These are phyloP conservation scores for Naganishia vaughanmartiniae DNA, from an alignment of 768 basidiomycete genomes.

Conservation along the genomic window DNA sequence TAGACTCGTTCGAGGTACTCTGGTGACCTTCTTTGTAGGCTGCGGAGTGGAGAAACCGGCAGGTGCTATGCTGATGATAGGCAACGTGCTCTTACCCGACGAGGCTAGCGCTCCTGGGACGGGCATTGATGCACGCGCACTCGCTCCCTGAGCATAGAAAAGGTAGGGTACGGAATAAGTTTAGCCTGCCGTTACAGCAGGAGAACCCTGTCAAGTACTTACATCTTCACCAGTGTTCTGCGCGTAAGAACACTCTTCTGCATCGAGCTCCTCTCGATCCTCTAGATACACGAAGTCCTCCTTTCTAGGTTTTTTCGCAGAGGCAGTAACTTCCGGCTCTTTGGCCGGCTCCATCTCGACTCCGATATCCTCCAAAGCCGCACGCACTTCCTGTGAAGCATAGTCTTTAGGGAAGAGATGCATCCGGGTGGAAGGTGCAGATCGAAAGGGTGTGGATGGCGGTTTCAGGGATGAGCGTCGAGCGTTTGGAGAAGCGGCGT, in stretches of 20 bases:
- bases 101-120: background rate
- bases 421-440: conserved; percentile 20
- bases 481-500: background rate
- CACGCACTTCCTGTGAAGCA: conserved; percentile 31
- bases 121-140: too few species aligned
- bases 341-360: conserved; percentile 22
- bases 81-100: background rate
- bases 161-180: background rate
- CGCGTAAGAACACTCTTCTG: conserved; percentile 32
- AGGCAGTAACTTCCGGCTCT: conserved; percentile 35
- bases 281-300: conserved; percentile 38
- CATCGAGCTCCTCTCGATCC: conserved; percentile 40
- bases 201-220: background rate
- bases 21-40: conserved; percentile 16
- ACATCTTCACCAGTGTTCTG: conserved; percentile 1
- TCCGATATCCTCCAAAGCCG: conserved; percentile 35
- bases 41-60: conserved; percentile 28
- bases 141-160: background rate
- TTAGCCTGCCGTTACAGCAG: background rate
- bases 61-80: background rate
- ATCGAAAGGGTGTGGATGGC: conserved; percentile 1
- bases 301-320: conserved; percentile 32
- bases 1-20: conserved; percentile 31
- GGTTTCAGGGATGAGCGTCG: background rate
- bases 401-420: conserved; percentile 29